These are phyloP conservation scores for Cercis canadensis DNA, from an alignment of 306 rosid species.

Conservation along the genomic window DNA sequence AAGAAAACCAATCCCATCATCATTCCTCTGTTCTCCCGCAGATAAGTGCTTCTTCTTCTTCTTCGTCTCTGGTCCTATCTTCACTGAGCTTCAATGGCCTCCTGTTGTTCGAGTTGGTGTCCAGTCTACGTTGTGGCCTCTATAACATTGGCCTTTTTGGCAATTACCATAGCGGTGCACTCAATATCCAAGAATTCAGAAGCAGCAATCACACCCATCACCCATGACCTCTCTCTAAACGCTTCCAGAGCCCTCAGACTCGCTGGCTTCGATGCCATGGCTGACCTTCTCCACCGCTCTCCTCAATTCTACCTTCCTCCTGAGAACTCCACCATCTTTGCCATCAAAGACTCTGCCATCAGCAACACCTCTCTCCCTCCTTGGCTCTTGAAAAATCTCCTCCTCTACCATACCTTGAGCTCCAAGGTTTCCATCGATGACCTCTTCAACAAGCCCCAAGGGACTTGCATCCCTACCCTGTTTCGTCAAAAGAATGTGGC, in stretches of 20 bases:
- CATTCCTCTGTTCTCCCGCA: neutral
- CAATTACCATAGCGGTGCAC: slow-evolving; percentile 53
- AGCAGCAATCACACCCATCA: slow-evolving; percentile 33
- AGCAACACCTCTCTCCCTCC: slow-evolving; percentile 57
- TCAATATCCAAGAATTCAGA: slow-evolving; percentile 40
- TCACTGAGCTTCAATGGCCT: slow-evolving; percentile 53
- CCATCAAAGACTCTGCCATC: slow-evolving; percentile 50
- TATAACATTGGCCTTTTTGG: slow-evolving; percentile 49
- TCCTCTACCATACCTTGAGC: slow-evolving; percentile 55
- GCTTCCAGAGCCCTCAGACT: slow-evolving; percentile 59
- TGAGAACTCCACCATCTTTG: slow-evolving; percentile 53
- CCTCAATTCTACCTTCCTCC: slow-evolving; percentile 63
- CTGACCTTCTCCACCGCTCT: slow-evolving; percentile 62
- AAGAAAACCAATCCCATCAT: neutral
- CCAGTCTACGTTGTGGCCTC: slow-evolving; percentile 49
- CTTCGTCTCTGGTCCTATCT: neutral
- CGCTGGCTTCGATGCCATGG: slow-evolving; percentile 61
- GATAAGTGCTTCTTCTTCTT: neutral
- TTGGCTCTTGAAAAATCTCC: slow-evolving; percentile 61
- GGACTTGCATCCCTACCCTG: slow-evolving; percentile 58
- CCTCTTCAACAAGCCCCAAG: slow-evolving; percentile 41
- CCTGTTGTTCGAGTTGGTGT: slow-evolving; percentile 52
- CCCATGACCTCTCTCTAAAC: slow-evolving; percentile 43
- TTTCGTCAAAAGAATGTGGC: slow-evolving; percentile 45
- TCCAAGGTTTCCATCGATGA: slow-evolving; percentile 41